Percentiles rank a stretch among this genome's conserved stretches.
Evolutionary conservation across 2,329 filamentous ascomycete species (phyloP).

Genomic region (Colletotrichum sp.): DNA sequence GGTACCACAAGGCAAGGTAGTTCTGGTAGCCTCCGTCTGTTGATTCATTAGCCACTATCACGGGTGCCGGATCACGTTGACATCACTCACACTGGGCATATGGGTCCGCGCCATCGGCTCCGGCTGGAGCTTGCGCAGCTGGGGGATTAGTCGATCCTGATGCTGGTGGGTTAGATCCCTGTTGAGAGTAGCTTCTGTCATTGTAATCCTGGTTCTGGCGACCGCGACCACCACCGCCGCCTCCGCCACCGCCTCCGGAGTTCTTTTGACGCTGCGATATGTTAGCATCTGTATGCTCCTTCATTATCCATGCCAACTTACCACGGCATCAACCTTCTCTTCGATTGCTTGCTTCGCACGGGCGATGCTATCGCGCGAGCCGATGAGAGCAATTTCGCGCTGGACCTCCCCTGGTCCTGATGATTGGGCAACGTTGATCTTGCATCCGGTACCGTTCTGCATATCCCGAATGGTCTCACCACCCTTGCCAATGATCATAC

Average conservation of each 20-base stretch:
- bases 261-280: constrained; percentile 58
- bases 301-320: constrained; percentile 50
- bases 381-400: constrained; percentile 86
- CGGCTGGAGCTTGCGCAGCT: constrained; percentile 45
- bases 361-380: constrained; percentile 76
- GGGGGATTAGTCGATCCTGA: constrained; percentile 43
- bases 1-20: constrained; percentile 83
- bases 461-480: constrained; percentile 95
- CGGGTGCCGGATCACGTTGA: background rate
- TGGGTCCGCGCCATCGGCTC: constrained; percentile 64
- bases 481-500: constrained; percentile 96
- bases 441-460: constrained; percentile 86
- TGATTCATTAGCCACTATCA: constrained; percentile 26
- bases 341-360: constrained; percentile 85
- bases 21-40: constrained; percentile 81
- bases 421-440: constrained; percentile 90
- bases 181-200: constrained; percentile 60
- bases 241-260: constrained; percentile 49
- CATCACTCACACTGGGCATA: constrained; percentile 74
- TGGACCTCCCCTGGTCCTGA: constrained; percentile 79
- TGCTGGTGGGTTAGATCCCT: constrained; percentile 40
- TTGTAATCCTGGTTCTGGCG: constrained; percentile 57
- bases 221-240: constrained; percentile 45
- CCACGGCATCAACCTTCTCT: constrained; percentile 90
- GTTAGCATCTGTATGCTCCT: constrained; percentile 30